Percentiles rank a stretch among this genome's conserved stretches.
These are phyloP conservation scores for Coriaria nepalensis DNA, from an alignment of 306 rosid genomes.

Conservation along the genomic window DNA sequence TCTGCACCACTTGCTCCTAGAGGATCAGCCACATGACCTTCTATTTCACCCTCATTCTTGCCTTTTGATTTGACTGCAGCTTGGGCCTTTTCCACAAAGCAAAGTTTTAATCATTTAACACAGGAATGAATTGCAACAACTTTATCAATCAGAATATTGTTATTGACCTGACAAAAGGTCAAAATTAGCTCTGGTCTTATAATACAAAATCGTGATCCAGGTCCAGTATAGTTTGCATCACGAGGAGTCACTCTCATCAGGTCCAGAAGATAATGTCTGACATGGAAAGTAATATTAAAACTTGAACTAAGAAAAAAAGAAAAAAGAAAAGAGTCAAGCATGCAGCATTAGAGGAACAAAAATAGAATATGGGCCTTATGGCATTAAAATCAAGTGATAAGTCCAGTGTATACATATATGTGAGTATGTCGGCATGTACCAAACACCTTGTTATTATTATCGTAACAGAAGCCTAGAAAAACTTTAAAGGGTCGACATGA, in stretches of 20 bases:
- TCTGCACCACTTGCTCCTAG: slow-evolving; percentile 25
- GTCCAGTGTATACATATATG: too few relatives aligned
- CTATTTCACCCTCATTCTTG: slow-evolving; percentile 33
- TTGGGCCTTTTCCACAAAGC: slow-evolving; percentile 39
- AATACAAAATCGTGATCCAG: slow-evolving; percentile 80
- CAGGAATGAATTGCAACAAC: slow-evolving; percentile 3
- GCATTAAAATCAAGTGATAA: too few relatives aligned
- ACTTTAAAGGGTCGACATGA: too few relatives aligned
- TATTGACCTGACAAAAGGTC: slow-evolving; percentile 65
- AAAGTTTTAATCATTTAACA: slow-evolving; percentile 15
- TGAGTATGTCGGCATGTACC: too few relatives aligned
- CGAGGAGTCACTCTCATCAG: slow-evolving; percentile 97
- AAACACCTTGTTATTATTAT: too few relatives aligned
- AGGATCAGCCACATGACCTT: slow-evolving; percentile 22
- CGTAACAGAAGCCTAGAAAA: too few relatives aligned
- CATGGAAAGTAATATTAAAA: too few relatives aligned
- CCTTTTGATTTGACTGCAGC: slow-evolving; percentile 40
- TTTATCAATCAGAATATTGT: slow-evolving; percentile 3
- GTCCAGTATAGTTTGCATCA: slow-evolving; percentile 81
- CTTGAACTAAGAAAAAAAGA: slow-evolving; percentile 5
- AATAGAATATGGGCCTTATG: too few relatives aligned
- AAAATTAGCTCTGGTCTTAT: slow-evolving; percentile 82
- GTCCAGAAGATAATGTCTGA: slow-evolving; percentile 93
- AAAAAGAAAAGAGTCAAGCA: slow-evolving; percentile 4
- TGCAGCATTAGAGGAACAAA: too few relatives aligned